Base-by-base conservation (phyloP, 495 filamentous ascomycete species). In the Articulospora tetracladia region DNA sequence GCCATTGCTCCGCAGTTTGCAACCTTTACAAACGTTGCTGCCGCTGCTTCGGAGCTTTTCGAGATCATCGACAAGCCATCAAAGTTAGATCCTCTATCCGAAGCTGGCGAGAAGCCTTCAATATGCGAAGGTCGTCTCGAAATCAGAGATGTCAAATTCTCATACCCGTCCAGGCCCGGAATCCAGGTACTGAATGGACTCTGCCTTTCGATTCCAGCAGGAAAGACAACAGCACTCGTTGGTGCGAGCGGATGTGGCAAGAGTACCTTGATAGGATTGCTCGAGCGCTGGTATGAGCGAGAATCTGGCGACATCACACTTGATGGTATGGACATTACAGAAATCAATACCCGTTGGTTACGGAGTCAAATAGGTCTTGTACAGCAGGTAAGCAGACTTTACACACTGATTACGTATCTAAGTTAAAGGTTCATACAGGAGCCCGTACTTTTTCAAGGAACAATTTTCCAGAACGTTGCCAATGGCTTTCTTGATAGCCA, bases 211-310 rank as follows among this genome's bases (percentile, higher is more conserved):
- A 73, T 86, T 24, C 77, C 80, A 10, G 75, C 81, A 1, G 79
- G 79, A 41, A 81, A 85, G 60, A 74, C 78, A 34, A 87, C 86
- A 1, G 86, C 84, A 1, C 77, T 90, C 36, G 85, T 89, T 17
- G 86, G 87, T 17, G 72, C 82, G 12, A 87, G 84, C 13, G 86
- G 87, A 20, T 84, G 81, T 60, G 87, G 86, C 25, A 90, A 90
- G 58, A 86, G 83, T 2, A 89, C 86, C 12, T 73, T 88, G 32
- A 79, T 80, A 0, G 77, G 78, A 10, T 67, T 89, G 11, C 62
- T 85, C 1, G 76, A 77, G 20, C 72, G 85, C 12, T 68, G 86
- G 49, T 82, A 83, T 58, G 80, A 83, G n/a, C 70, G 53, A 55
- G 30, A 36, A 55, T 36, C 20, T 27, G 53, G 53, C 15, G 28